Evolutionary conservation across 1,139 yeast species (phyloP).

Genomic region (Candida gigantensis): DNA sequence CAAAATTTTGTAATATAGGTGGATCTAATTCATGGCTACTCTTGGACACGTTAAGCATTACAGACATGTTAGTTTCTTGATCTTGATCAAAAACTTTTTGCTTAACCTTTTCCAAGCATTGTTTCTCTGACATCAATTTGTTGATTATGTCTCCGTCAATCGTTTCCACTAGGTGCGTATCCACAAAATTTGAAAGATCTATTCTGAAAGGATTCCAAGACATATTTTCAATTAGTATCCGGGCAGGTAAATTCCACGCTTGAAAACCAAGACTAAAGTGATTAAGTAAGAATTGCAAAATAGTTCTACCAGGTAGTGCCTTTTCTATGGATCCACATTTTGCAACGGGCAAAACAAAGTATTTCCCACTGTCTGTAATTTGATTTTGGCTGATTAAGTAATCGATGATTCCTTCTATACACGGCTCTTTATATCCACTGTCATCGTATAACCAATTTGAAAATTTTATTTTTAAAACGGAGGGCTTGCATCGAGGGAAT

Average conservation of each 20-base stretch:
- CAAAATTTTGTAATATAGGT: no score
- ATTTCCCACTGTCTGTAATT: slow-evolving; percentile 9
- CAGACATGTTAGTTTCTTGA: no score
- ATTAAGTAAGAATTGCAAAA: slow-evolving; percentile 1
- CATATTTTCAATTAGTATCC: slow-evolving; percentile 10
- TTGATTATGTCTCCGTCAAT: background rate
- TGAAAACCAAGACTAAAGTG: background rate
- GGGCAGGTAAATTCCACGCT: slow-evolving; percentile 10
- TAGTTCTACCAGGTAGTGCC: background rate
- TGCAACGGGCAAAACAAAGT: slow-evolving; percentile 11
- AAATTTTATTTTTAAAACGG: background rate
- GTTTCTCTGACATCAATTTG: background rate
- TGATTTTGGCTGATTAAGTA: slow-evolving; percentile 6
- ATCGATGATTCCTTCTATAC: slow-evolving; percentile 2
- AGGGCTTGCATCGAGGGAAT: background rate
- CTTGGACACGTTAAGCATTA: no score
- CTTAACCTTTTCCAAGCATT: background rate
- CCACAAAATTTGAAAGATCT: slow-evolving; percentile 5
- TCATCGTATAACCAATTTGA: slow-evolving; percentile 1
- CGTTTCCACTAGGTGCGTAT: slow-evolving; percentile 3
- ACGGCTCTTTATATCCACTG: background rate
- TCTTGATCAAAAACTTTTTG: background rate
- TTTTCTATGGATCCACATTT: background rate
- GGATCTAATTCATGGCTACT: background rate
- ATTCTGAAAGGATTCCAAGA: slow-evolving; percentile 13